Percentiles rank a stretch among this genome's conserved stretches.
Conservation (phyloP, 75 land plant species). For the Cunninghamia lanceolata region DNA sequence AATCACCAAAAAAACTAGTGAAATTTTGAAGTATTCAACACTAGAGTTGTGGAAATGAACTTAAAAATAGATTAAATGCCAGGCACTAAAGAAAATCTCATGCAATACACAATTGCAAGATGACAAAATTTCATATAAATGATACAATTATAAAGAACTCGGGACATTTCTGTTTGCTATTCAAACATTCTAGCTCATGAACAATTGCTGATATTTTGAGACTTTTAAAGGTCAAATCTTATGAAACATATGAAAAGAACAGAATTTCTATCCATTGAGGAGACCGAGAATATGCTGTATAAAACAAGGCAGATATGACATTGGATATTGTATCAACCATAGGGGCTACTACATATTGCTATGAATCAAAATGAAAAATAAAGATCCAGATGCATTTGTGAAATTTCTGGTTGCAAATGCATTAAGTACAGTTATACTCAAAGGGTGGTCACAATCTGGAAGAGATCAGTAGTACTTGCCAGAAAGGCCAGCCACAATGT, state of each 20-base stretch:
- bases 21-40: not conserved
- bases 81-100: not conserved
- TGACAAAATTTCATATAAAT: not conserved
- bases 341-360: not conserved
- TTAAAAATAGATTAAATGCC: not conserved
- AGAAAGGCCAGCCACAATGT: not conserved
- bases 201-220: not conserved
- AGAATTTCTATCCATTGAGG: not conserved
- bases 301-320: not conserved
- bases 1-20: not conserved
- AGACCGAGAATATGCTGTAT: not conserved
- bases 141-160: not conserved
- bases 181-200: not conserved
- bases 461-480: not conserved
- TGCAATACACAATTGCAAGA: conserved; percentile 2
- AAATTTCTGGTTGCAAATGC: not conserved
- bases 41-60: not conserved
- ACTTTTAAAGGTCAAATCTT: not conserved
- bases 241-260: not conserved
- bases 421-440: not conserved
- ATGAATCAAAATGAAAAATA: not conserved
- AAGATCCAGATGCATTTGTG: not conserved
- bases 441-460: too few species aligned
- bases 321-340: not conserved
- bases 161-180: not conserved